Percentiles rank a stretch among this genome's conserved stretches.
Conservation (phyloP, 148 eudicot species). For the Simmondsia chinensis region DNA sequence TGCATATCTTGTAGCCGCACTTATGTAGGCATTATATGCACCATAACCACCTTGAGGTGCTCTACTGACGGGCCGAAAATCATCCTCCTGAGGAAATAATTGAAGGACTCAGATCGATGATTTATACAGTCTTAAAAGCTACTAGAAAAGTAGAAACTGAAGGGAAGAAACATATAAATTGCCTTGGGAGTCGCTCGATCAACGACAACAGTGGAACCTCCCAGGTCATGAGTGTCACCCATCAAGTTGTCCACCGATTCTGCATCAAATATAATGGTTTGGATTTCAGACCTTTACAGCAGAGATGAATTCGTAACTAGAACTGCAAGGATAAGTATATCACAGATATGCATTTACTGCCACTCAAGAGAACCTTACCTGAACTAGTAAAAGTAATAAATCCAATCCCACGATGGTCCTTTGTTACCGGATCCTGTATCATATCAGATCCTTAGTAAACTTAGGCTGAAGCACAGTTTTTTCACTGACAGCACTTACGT, state of each 20-base stretch:
- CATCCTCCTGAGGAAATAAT: slow-evolving; percentile 55
- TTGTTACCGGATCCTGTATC: slow-evolving; percentile 71
- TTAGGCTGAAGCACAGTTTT: too few species aligned
- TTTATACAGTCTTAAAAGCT: too few species aligned
- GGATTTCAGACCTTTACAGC: neutral
- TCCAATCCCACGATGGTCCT: slow-evolving; percentile 98
- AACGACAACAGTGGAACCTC: slow-evolving; percentile 84
- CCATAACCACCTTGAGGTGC: slow-evolving; percentile 76
- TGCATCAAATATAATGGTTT: slow-evolving; percentile 19
- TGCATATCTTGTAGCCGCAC: slow-evolving; percentile 91
- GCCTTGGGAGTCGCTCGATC: slow-evolving; percentile 98
- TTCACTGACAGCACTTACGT: too few species aligned
- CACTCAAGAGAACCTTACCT: slow-evolving; percentile 27
- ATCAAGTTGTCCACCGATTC: slow-evolving; percentile 92
- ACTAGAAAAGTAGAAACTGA: too few species aligned
- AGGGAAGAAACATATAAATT: too few species aligned
- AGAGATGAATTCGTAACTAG: neutral
- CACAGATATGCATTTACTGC: neutral
- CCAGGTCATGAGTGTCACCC: slow-evolving; percentile 90
- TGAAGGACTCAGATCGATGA: too few species aligned
- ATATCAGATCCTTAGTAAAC: too few species aligned
- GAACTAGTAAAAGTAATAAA: slow-evolving; percentile 86
- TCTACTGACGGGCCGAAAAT: slow-evolving; percentile 47
- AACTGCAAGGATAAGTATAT: neutral
- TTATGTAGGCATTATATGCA: slow-evolving; percentile 83